Evolutionary conservation across 306 rosid genomes (phyloP), one percentile per base, ranked within the genome.

Genomic region (Luffa aegyptiaca): DNA sequence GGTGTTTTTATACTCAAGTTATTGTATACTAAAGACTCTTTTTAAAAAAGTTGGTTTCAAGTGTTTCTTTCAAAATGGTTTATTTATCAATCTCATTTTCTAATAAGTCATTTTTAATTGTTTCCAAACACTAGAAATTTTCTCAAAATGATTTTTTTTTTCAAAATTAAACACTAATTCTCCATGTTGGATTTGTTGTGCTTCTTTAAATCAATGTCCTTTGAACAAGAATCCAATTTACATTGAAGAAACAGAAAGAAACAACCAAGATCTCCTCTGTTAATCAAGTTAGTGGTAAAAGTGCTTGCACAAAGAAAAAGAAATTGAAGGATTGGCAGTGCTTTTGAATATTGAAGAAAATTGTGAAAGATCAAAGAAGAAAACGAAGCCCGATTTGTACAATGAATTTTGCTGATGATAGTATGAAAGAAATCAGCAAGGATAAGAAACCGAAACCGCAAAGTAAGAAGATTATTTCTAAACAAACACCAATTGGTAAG

Each of bases 221-320:
- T n/a, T n/a, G n/a, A n/a, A n/a, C n/a, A n/a, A n/a, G n/a, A n/a
- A n/a, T n/a, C n/a, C n/a, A n/a, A n/a, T n/a, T n/a, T 59, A 75
- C 90, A 80, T 80, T 62, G 14, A 89, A 86, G 86, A 90, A 85
- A 78, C 81, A 4, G 56, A 83, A 76, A 71, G 83, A 84, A 81
- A 81, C 82, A 46, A 81, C 83, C 58, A 85, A 65, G 87, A 85
- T 83, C 78, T 83, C 78, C 8, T 83, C 83, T 55, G 88, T 82
- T 56, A 45, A 73, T 63, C 81, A 26, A 63, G 71, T 11, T 17
- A 18, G 59, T 53, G 82, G 80, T 70, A 82, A 35, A 82, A 80
- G 21, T 45, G 91, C 78, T 78, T 82, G 84, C 80, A 8, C 21
- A 73, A 91, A 88, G 84, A 91, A 89, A 88, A 87, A 88, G 87